phyloP scores from a whole-genome alignment of 345 rosid species.

The Crucihimalaya himalaica region DNA sequence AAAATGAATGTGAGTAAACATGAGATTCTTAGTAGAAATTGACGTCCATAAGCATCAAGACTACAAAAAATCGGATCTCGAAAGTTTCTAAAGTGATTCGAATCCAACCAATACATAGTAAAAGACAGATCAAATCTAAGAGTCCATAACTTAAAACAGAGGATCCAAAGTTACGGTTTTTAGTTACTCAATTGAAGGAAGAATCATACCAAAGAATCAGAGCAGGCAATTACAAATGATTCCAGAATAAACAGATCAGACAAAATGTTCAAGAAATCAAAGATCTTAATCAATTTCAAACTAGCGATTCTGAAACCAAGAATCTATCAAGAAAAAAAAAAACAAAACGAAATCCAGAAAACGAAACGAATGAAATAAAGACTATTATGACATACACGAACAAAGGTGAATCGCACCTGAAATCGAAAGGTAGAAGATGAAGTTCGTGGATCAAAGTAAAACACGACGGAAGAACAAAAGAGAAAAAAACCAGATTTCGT shows the following conservation, averaged over 20 bases:
- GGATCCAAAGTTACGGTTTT: neutral
- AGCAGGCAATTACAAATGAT: neutral
- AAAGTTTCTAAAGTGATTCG: neutral
- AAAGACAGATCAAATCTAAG: neutral
- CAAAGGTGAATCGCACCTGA: conserved; percentile 8
- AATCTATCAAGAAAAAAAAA: neutral
- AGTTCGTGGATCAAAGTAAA: conserved; percentile 8
- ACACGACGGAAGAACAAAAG: neutral
- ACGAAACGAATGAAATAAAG: neutral
- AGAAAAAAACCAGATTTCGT: conserved; percentile 15
- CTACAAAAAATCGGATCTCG: neutral
- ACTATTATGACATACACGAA: neutral
- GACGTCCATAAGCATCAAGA: neutral
- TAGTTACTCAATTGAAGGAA: neutral
- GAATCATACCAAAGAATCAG: neutral
- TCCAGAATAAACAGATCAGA: conserved; percentile 11
- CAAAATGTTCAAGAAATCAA: neutral
- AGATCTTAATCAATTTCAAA: neutral
- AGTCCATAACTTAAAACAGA: neutral
- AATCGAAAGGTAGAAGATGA: conserved; percentile 23
- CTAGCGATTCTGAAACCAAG: neutral
- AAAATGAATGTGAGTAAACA: neutral
- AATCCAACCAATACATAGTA: neutral
- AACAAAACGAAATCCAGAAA: neutral
- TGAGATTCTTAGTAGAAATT: neutral